Evolutionary conservation across 371 early-diverging fungal species (phyloP), one percentile per base, ranked within the genome.

Genomic region (Mortierella sp.): DNA sequence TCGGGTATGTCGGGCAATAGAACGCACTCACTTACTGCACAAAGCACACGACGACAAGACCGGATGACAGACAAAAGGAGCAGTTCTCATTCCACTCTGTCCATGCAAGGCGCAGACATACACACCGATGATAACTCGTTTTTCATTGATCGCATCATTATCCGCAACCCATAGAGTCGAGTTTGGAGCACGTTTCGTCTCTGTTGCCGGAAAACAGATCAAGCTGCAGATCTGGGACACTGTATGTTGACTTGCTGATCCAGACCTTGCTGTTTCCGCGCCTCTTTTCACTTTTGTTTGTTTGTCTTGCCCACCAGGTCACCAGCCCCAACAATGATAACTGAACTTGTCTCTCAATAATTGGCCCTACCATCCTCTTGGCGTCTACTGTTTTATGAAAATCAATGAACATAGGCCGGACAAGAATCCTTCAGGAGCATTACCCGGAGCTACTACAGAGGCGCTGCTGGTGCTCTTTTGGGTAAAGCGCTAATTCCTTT

Each of bases 201-300:
- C 90, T 46, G 90, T 98, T 57, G 95, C 95, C 73, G 92, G 92
- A 76, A 94, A 95, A 79, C 94, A 93, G 79, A 94, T 99, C 82
- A 98, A 98, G 89, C 92, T 99, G 28, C 99, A 99, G 88, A 97
- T 99, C 74, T 99, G 99, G 99, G 99, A 99, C 88, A 99, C 99
- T 21, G 98, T 97, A 85, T 92, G 81, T 55, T 50, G 28, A 24
- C 16, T 0, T 34, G n/a, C 51, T 64, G 64, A 64, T 64, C 16
- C 24, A 53, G 53, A 40, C 21, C 21, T 40, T 40, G 43, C 6
- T 19, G 34, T 64, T 64, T 31, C 64, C 37, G 64, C 24, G 64
- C 19, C 61, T 64, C 40, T 34, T 34, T 64, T 31, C 21, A 21
- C 34, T 6, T 40, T 53, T 6, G 24, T 53, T 53, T 53, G 53